These are phyloP conservation scores for Pythium graminicola DNA, from an alignment of 352 stramenopile species.

Conservation along the genomic window DNA sequence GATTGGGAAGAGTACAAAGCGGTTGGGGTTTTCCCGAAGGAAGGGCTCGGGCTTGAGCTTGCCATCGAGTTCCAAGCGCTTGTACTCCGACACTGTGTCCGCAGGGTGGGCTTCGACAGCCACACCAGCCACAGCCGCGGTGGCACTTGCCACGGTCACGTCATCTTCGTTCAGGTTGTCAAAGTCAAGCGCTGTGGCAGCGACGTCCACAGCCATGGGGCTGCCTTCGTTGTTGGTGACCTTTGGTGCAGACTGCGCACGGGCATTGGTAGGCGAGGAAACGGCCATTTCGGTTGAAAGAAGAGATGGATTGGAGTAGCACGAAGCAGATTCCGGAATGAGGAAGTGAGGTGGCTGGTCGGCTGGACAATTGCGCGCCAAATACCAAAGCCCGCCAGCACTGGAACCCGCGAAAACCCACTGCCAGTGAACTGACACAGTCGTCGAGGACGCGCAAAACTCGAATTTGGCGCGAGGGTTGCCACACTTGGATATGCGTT, in stretches of 20 bases:
- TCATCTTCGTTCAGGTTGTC: constrained; percentile 21
- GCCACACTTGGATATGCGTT: not conserved
- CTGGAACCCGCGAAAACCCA: constrained; percentile 13
- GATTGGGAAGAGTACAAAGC: constrained; percentile 98
- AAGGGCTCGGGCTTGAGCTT: constrained; percentile 89
- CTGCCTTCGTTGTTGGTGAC: constrained; percentile 17
- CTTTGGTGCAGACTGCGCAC: not conserved
- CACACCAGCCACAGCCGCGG: constrained; percentile 4
- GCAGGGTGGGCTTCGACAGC: constrained; percentile 6
- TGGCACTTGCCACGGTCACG: not conserved
- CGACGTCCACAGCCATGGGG: constrained; percentile 16
- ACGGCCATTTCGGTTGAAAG: constrained; percentile 2
- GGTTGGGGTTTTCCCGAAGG: constrained; percentile 92
- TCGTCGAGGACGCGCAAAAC: constrained; percentile 4
- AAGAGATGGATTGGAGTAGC: not conserved
- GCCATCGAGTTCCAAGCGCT: constrained; percentile 79
- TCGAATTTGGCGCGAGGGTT: not conserved
- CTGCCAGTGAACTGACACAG: not conserved
- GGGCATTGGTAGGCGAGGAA: constrained; percentile 11
- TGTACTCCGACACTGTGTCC: constrained; percentile 74
- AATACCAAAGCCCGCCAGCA: constrained; percentile 26
- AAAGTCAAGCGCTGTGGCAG: constrained; percentile 19
- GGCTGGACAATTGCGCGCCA: constrained; percentile 8
- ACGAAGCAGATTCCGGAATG: constrained; percentile 21
- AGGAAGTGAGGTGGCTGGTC: not conserved